These are phyloP conservation scores for Myxozyma geophila DNA, from an alignment of 805 yeast species.

Conservation along the genomic window DNA sequence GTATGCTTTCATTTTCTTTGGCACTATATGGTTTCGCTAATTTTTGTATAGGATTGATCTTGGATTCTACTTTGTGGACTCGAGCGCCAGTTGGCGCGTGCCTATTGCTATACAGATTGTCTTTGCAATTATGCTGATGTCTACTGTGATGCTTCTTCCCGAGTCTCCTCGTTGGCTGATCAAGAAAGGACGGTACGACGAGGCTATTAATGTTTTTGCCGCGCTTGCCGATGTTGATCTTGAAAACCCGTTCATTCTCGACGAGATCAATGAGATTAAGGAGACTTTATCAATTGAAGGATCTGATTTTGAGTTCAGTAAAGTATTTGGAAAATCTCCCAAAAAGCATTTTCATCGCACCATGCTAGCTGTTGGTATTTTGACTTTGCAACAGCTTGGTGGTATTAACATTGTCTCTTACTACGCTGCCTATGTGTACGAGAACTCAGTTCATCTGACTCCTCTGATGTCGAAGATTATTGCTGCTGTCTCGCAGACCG, in stretches of 20 bases:
- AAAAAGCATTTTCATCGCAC: constrained; percentile 54
- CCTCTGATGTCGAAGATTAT: constrained; percentile 50
- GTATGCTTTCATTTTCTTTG: constrained; percentile 38
- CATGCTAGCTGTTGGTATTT: constrained; percentile 52
- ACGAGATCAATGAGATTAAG: constrained; percentile 41
- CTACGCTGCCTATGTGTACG: constrained; percentile 62
- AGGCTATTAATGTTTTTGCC: constrained; percentile 49
- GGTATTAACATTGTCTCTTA: constrained; percentile 65
- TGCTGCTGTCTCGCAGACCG: constrained; percentile 53
- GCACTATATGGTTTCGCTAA: not conserved
- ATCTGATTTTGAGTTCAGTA: constrained; percentile 29
- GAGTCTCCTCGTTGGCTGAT: constrained; percentile 88
- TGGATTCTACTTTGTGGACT: constrained; percentile 63
- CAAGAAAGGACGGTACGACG: constrained; percentile 65
- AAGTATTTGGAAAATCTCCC: constrained; percentile 34
- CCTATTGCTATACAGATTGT: constrained; percentile 75
- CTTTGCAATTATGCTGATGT: constrained; percentile 62
- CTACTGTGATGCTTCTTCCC: constrained; percentile 62
- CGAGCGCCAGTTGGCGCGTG: constrained; percentile 66
- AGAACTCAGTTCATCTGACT: constrained; percentile 52
- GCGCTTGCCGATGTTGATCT: constrained; percentile 42
- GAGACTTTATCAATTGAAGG: constrained; percentile 28
- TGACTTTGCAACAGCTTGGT: constrained; percentile 54
- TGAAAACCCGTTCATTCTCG: constrained; percentile 45
- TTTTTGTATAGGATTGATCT: constrained; percentile 52